These are phyloP conservation scores for Xerocomus nothofagi DNA, from an alignment of 1,284 basidiomycete species.

Conservation along the genomic window DNA sequence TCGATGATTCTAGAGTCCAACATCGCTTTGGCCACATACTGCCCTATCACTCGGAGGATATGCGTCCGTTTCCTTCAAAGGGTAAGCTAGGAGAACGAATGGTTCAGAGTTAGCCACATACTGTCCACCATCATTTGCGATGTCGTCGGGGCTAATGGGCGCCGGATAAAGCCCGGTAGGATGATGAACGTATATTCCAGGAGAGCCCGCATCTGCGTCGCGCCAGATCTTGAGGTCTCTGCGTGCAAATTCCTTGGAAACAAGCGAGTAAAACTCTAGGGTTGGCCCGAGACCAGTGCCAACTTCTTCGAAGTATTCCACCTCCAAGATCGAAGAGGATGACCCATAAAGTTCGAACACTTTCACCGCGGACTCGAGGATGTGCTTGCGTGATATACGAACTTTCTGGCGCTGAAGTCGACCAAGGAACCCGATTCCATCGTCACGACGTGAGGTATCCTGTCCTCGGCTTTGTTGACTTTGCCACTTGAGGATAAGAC, in stretches of 20 bases:
- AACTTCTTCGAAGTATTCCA: conserved; percentile 99
- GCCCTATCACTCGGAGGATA: conserved; percentile 88
- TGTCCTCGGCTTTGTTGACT: conserved; percentile 76
- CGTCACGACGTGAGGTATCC: conserved; percentile 78
- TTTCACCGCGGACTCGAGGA: conserved; percentile 96
- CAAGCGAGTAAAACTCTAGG: conserved; percentile 96
- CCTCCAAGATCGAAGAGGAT: conserved; percentile 90
- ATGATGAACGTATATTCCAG: conserved; percentile 75
- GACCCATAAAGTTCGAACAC: conserved; percentile 97
- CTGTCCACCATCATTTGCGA: conserved; percentile 69
- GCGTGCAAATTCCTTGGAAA: conserved; percentile 90
- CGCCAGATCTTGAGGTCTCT: conserved; percentile 89
- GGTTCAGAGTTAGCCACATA: conserved; percentile 40
- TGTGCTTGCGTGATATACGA: conserved; percentile 90
- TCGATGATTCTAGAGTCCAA: conserved; percentile 98
- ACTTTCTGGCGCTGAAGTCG: conserved; percentile 96
- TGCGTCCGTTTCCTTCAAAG: conserved; percentile 68
- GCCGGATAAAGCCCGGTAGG: conserved; percentile 88
- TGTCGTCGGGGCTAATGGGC: conserved; percentile 69
- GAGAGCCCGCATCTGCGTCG: conserved; percentile 69
- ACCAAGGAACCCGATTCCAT: conserved; percentile 88
- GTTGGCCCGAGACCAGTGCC: conserved; percentile 98
- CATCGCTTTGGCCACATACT: conserved; percentile 98
- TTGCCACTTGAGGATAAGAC: conserved; percentile 89
- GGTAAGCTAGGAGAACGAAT: conserved; percentile 2